A percentile compares a stretch with the other conserved stretches of the same genome.
Evolutionary conservation across 352 stramenopile species (phyloP).

Genomic region (Phytophthora citricola): DNA sequence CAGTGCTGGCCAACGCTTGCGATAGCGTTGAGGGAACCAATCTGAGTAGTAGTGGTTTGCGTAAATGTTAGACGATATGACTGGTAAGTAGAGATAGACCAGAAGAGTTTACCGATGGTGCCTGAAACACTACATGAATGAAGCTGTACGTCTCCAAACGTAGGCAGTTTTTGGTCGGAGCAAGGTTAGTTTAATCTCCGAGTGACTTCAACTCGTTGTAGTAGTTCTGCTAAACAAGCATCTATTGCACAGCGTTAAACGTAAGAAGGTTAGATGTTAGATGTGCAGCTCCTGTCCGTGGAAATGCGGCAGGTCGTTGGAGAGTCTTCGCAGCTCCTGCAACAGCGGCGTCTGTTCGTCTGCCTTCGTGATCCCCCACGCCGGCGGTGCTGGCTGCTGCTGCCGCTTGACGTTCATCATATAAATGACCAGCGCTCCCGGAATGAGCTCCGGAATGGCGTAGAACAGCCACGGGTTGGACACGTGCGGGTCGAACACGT

Average conservation of each 20-base stretch:
- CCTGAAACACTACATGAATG: too few relatives aligned
- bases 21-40: too few relatives aligned
- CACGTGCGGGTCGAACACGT: constrained; percentile 77
- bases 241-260: constrained; percentile 30
- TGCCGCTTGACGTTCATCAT: constrained; percentile 82
- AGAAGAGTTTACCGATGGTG: too few relatives aligned
- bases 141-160: too few relatives aligned
- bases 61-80: too few relatives aligned
- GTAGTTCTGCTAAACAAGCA: not conserved
- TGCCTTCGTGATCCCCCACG: constrained; percentile 32
- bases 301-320: constrained; percentile 58
- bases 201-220: too few relatives aligned
- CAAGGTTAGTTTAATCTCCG: too few relatives aligned
- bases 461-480: constrained; percentile 83
- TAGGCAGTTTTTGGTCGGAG: too few relatives aligned
- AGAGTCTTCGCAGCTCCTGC: constrained; percentile 38
- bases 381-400: constrained; percentile 10
- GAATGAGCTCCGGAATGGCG: constrained; percentile 74
- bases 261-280: constrained; percentile 29
- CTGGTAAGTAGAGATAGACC: too few relatives aligned
- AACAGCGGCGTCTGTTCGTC: constrained; percentile 67
- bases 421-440: constrained; percentile 73
- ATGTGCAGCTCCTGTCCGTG: constrained; percentile 66
- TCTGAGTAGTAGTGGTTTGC: too few relatives aligned
- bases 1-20: too few relatives aligned